A percentile compares a stretch with the other conserved stretches of the same genome.
These are phyloP conservation scores for Saccharomycopsis javanensis DNA, from an alignment of 805 yeast genomes.

Conservation along the genomic window DNA sequence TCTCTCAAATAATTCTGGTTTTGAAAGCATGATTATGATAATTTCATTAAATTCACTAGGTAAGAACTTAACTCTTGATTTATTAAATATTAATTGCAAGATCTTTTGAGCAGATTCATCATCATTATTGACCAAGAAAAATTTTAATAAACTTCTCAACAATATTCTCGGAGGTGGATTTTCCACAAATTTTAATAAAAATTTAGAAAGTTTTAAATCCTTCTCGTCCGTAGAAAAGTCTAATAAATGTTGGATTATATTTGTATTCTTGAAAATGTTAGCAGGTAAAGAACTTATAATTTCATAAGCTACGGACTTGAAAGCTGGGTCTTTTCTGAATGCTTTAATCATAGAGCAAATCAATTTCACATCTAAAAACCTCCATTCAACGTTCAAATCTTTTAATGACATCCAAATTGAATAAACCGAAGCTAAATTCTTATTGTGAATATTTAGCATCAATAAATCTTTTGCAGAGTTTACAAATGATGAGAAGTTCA, in stretches of 20 bases:
- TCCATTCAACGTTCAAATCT: slow-evolving; percentile 4
- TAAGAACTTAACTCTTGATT: slow-evolving; percentile 1
- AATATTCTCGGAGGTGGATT: slow-evolving; percentile 1
- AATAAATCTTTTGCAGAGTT: slow-evolving; percentile 1
- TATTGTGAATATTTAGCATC: slow-evolving; percentile 1
- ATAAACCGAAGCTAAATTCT: slow-evolving; percentile 10
- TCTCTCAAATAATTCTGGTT: slow-evolving; percentile 4
- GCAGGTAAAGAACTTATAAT: slow-evolving; percentile 3
- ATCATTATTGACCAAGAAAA: slow-evolving; percentile 5
- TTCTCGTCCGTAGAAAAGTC: slow-evolving; percentile 6
- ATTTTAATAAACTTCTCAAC: slow-evolving; percentile 3
- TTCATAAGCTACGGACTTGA: slow-evolving; percentile 6
- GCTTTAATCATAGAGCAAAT: not conserved
- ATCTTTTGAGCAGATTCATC: slow-evolving; percentile 6
- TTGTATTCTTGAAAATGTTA: not conserved
- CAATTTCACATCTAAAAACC: not conserved
- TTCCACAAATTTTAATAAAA: not conserved
- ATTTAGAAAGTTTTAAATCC: slow-evolving; percentile 5
- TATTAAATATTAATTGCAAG: slow-evolving; percentile 1
- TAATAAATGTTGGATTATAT: not conserved
- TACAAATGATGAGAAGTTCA: not conserved
- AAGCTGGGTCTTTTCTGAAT: slow-evolving; percentile 4
- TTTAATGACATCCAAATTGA: slow-evolving; percentile 6
- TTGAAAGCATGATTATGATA: slow-evolving; percentile 4
- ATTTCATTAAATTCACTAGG: slow-evolving; percentile 9